phyloP scores from a whole-genome alignment of 2,329 filamentous ascomycete genomes.

The Podosphaera xanthii region DNA sequence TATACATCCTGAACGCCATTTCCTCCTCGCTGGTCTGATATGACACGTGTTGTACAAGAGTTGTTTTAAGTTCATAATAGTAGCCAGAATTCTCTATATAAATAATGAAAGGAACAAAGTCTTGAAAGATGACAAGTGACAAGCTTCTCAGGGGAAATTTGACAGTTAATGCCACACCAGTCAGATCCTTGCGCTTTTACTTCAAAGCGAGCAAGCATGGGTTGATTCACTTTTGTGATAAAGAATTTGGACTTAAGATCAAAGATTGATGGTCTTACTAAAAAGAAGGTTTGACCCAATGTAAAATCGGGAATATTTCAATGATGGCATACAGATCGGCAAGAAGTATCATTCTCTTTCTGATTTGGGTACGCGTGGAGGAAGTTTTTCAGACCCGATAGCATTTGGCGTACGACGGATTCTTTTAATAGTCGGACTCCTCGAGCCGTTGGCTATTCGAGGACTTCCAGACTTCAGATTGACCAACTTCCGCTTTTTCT shows the following conservation, averaged over 20 bases:
- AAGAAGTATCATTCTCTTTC: background rate
- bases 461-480: background rate
- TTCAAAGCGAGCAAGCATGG: background rate
- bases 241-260: background rate
- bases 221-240: background rate
- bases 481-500: background rate
- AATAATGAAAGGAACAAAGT: background rate
- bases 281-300: background rate
- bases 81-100: too few species aligned
- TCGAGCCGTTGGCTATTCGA: background rate
- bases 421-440: background rate
- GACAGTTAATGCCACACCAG: background rate
- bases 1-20: too few species aligned
- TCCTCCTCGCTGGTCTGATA: too few species aligned
- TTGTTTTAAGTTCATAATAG: too few species aligned
- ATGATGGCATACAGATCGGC: background rate
- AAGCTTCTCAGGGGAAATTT: background rate
- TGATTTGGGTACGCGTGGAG: background rate
- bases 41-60: too few species aligned
- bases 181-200: background rate
- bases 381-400: background rate
- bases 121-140: background rate
- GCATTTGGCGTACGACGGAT: background rate
- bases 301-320: background rate
- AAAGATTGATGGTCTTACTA: background rate